Percentiles rank a stretch among this genome's conserved stretches.
Evolutionary conservation across 495 filamentous ascomycete genomes (phyloP).

Genomic region (Aspergillus incahuasiensis): DNA sequence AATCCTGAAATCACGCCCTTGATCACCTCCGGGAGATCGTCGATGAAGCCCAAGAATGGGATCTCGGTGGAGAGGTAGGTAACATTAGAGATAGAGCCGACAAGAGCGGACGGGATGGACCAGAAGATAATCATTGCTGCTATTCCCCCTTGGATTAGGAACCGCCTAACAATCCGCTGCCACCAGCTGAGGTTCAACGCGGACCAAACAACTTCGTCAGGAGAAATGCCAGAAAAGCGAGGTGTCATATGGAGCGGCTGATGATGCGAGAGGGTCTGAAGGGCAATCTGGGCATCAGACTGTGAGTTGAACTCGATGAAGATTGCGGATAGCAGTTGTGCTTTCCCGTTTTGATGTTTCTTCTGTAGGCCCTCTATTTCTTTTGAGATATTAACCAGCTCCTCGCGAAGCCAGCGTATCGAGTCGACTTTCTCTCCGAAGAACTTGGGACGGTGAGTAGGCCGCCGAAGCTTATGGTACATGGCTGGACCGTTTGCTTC

Average conservation of each 20-base stretch:
- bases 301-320: conserved; percentile 85
- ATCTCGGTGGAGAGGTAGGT: conserved; percentile 55
- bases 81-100: conserved; percentile 79
- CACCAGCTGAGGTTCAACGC: conserved; percentile 79
- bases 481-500: conserved; percentile 44
- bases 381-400: conserved; percentile 66
- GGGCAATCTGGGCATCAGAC: conserved; percentile 72
- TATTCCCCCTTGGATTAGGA: conserved; percentile 63
- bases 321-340: conserved; percentile 56
- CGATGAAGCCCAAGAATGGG: conserved; percentile 65
- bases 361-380: conserved; percentile 61
- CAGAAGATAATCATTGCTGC: conserved; percentile 80
- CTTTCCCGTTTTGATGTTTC: conserved; percentile 43
- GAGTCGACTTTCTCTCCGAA: conserved; percentile 73
- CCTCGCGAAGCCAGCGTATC: conserved; percentile 75
- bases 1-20: conserved; percentile 77
- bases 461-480: conserved; percentile 46
- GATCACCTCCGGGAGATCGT: conserved; percentile 61
- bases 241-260: conserved; percentile 83
- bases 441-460: conserved; percentile 50
- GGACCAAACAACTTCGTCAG: conserved; percentile 76
- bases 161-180: conserved; percentile 66
- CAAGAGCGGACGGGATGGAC: conserved; percentile 80
- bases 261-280: conserved; percentile 77
- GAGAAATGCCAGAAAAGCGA: conserved; percentile 72